Evolutionary conservation across 768 basidiomycete species (phyloP).

Genomic region (Erythrobasidium yunnanense): DNA sequence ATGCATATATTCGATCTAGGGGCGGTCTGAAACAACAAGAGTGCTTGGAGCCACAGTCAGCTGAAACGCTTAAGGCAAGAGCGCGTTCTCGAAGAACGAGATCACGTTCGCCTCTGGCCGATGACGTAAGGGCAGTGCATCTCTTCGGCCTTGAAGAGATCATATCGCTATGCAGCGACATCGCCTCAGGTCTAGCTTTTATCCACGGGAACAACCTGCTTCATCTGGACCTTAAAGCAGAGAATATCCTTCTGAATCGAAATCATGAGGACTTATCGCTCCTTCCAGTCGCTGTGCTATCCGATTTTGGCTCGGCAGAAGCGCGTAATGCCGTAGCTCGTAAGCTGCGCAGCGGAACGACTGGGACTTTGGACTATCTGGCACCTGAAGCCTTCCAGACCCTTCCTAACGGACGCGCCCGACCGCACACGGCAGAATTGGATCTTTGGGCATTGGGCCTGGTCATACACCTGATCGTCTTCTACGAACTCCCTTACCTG

Average conservation of each 20-base stretch:
- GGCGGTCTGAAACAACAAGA: neutral
- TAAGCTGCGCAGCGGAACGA: conserved; percentile 71
- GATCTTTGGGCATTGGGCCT: conserved; percentile 96
- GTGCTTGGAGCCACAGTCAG: conserved; percentile 19
- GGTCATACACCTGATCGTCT: conserved; percentile 85
- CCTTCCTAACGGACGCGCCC: conserved; percentile 52
- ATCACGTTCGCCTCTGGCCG: conserved; percentile 44
- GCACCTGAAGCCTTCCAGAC: conserved; percentile 76
- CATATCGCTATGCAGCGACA: conserved; percentile 65
- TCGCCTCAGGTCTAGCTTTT: conserved; percentile 76
- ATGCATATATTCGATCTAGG: conserved; percentile 12
- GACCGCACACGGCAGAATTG: conserved; percentile 69
- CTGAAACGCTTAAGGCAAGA: conserved; percentile 39
- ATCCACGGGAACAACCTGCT: conserved; percentile 57
- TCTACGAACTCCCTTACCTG: conserved; percentile 80
- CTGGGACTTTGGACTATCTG: conserved; percentile 79
- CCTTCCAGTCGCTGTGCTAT: conserved; percentile 75
- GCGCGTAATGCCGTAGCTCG: conserved; percentile 56
- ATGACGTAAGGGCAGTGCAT: conserved; percentile 53
- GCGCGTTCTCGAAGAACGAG: conserved; percentile 58
- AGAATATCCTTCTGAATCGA: conserved; percentile 26
- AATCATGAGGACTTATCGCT: conserved; percentile 3
- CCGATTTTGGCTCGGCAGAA: conserved; percentile 87
- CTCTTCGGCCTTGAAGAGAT: conserved; percentile 75
- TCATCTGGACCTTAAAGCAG: conserved; percentile 66